These are phyloP conservation scores for Periconia macrospinosa DNA, from an alignment of 2,329 filamentous ascomycete genomes.

Conservation along the genomic window DNA sequence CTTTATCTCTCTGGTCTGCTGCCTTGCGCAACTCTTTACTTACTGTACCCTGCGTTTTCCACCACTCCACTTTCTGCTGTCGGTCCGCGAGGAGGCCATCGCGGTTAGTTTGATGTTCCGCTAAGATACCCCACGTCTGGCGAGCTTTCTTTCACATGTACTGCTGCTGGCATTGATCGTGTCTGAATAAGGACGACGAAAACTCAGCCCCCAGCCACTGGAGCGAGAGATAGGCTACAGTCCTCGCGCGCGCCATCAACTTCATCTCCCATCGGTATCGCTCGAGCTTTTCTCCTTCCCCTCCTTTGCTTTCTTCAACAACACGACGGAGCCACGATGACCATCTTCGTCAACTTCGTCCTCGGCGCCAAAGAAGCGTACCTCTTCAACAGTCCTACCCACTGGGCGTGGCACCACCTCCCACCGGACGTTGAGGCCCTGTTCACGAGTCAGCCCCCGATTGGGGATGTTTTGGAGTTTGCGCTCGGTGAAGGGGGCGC, in stretches of 20 bases:
- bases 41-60: not conserved
- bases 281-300: too few relatives aligned
- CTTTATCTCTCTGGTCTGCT: not conserved
- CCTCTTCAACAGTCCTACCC: conserved; percentile 38
- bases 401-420: conserved; percentile 35
- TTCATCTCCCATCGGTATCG: too few relatives aligned
- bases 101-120: not conserved
- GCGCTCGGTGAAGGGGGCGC: conserved; percentile 24
- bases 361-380: conserved; percentile 31
- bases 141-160: not conserved
- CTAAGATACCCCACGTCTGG: not conserved
- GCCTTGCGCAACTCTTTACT: not conserved
- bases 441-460: conserved; percentile 32
- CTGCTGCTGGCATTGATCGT: not conserved
- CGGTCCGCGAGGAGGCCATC: not conserved
- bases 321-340: conserved; percentile 13
- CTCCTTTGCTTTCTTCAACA: too few relatives aligned
- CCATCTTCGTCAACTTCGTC: conserved; percentile 30
- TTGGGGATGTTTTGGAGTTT: conserved; percentile 31
- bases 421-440: conserved; percentile 30
- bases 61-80: conserved; percentile 1
- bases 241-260: too few relatives aligned
- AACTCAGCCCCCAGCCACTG: too few relatives aligned
- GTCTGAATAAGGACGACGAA: not conserved
- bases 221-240: too few relatives aligned